Base-by-base conservation (phyloP, 2,329 filamentous ascomycete genomes). In the Fusarium multiceps region DNA sequence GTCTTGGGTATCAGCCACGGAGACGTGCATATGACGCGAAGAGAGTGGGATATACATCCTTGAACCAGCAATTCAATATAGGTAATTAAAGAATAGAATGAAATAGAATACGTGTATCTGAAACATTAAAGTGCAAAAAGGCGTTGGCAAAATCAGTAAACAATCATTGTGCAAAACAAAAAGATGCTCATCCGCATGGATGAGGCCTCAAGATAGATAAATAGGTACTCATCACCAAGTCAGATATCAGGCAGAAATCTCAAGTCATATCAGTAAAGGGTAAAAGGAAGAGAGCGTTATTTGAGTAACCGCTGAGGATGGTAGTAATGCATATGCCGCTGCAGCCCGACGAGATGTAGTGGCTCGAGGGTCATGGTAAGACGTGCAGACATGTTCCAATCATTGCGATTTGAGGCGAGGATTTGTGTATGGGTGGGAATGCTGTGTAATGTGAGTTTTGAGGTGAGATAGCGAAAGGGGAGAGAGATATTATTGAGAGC, bases 21-120 rank as follows among this genome's bases (percentile, higher is more conserved):
- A 57, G 54, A 47, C 56, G 50, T 69, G 67, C 54, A 56, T 55
- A 55, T 54, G 63, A 41, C 48, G 63, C 28, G 40, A 68, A 49
- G 54, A 34, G 40, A 55, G 40, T 40, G 76, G 75, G 56, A 79
- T 79, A 77, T 79, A 76, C 78, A 79, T 79, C 59, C 53, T 47
- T 41, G 57, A 34, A 28, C 45, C 45, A 28, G 34, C 40, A 37
- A 28, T 23, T 62, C 42, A 40, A 59, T n/a, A 30, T 30, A 47
- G 3, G 3, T 11, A 12, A 20, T 47, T 40, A 32, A 21, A 63
- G 18, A 45, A 18, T 49, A 56, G 42, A 48, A 41, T 28, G 40
- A 40, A 50, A 34, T 30, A 51, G 21, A 10, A 41, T 2, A 11
- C 12, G 41, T 27, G 13, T 25, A 49, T 45, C 57, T 45, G 65